Base-by-base conservation (phyloP, 805 yeast species). In the Sporopachydermia lactativora region DNA sequence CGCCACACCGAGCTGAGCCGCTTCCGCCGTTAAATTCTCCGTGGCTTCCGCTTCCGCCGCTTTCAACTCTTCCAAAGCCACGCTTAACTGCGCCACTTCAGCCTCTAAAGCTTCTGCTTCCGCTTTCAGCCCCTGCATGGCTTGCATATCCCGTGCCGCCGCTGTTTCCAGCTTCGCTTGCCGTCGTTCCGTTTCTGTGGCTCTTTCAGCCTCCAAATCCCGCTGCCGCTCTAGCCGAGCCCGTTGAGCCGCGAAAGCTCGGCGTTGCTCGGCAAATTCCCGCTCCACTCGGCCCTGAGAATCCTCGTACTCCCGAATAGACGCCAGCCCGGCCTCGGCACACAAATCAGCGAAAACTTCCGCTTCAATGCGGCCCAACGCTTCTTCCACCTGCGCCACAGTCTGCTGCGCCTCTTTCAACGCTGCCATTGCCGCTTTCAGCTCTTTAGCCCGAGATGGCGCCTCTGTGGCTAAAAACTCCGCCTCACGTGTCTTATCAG, bases 241-340 rank as follows among this genome's bases (percentile, higher is more conserved):
- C 14, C 80, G 69, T 42, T 81, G 81, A 44, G 75, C 75, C 35
- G 72, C 62, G 43, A 71, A 71, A 46, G 75, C 75, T 1, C 81
- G 66, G 37, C 76, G 63, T 51, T 80, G 84, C 44, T 72, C 74
- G 1, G 56, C 43, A 14, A 39, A 38, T 36, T 42, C 24, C 17
- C 42, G 54, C 17, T 42, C 35, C 19, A 50, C 41, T 3, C 48
- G 38, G 4, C 89, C 88, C 41, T 78, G 81, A 8, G 72, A 63
- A 36, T 62, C 63, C 54, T 86, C 96, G 53, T 81, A 86, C 24
- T 79, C 85, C 38, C 68, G 64, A 34, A 85, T 73, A 45, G 57
- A 58, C 4, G 60, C 54, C 49, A 84, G 73, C 0, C 75, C 74
- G 40, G 77, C 59, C 42, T 58, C 63, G 1, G 52, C 41, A 42